phyloP scores from a whole-genome alignment of 495 filamentous ascomycete genomes.

The Stereocaulon alpinum region DNA sequence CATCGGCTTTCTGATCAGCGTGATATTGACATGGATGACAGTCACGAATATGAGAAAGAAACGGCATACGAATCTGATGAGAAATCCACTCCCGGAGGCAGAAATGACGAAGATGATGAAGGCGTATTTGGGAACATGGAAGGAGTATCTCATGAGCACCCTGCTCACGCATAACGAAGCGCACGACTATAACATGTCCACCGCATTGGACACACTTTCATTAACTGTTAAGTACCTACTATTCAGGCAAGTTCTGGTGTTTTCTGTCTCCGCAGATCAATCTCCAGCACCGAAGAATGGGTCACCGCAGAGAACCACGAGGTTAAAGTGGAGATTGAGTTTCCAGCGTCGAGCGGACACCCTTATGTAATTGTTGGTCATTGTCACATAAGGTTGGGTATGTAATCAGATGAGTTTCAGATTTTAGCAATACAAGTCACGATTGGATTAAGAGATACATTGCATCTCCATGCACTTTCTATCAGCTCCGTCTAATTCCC shows the following conservation, averaged over 20 bases:
- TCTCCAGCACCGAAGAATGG: slow-evolving; percentile 25
- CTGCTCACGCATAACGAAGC: slow-evolving; percentile 4
- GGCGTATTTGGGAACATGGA: slow-evolving; percentile 96
- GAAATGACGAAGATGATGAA: slow-evolving; percentile 84
- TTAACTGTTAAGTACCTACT: not conserved
- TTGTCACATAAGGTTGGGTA: not conserved
- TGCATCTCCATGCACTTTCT: not conserved
- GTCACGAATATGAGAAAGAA: slow-evolving; percentile 43
- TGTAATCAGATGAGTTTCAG: not conserved
- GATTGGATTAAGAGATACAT: not conserved
- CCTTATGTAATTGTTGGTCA: not conserved
- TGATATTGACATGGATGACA: slow-evolving; percentile 30
- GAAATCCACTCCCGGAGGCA: slow-evolving; percentile 39
- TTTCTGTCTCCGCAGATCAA: slow-evolving; percentile 23
- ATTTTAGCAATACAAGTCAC: not conserved
- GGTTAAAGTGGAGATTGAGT: slow-evolving; percentile 25
- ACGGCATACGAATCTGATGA: slow-evolving; percentile 74
- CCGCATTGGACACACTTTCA: not conserved
- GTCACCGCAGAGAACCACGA: slow-evolving; percentile 12
- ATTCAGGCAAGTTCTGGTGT: slow-evolving; percentile 11
- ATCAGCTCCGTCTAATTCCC: too few species aligned
- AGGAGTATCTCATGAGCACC: slow-evolving; percentile 44
- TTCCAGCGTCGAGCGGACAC: slow-evolving; percentile 25
- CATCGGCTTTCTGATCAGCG: slow-evolving; percentile 25
- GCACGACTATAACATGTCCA: not conserved